These are phyloP conservation scores for Metarhizium brunneum DNA, from an alignment of 2,329 filamentous ascomycete species.

Conservation along the genomic window DNA sequence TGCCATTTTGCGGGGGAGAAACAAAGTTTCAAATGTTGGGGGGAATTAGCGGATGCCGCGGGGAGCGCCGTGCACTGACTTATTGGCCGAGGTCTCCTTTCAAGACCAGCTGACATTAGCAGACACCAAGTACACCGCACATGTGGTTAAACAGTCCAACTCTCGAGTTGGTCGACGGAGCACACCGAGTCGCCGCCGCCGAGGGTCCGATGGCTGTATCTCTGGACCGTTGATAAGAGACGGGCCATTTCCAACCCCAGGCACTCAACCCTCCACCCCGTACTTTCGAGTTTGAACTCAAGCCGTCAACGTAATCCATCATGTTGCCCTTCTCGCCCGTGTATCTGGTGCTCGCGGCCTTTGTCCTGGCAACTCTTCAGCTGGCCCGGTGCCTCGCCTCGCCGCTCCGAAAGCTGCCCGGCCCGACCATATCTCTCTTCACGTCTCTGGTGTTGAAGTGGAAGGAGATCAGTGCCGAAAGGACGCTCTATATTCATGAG, in stretches of 20 bases:
- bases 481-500: constrained; percentile 48
- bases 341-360: constrained; percentile 13
- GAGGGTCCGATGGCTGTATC: background rate
- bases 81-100: too few relatives aligned
- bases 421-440: constrained; percentile 37
- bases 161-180: background rate
- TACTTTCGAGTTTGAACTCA: background rate
- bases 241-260: background rate
- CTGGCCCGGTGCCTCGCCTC: constrained; percentile 21
- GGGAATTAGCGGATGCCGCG: background rate
- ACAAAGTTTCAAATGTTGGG: background rate
- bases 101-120: too few relatives aligned
- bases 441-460: constrained; percentile 43
- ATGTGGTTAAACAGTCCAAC: background rate
- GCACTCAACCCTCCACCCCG: too few relatives aligned
- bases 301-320: background rate
- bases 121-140: too few relatives aligned
- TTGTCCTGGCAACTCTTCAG: constrained; percentile 15
- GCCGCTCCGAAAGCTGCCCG: constrained; percentile 33
- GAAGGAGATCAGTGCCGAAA: constrained; percentile 44
- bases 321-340: constrained; percentile 16
- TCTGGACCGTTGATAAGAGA: background rate
- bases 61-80: background rate
- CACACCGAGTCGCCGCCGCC: constrained; percentile 1
- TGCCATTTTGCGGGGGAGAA: constrained; percentile 1